Conservation (phyloP, 1,284 basidiomycete genomes). For the Boletellus deceptivus region DNA sequence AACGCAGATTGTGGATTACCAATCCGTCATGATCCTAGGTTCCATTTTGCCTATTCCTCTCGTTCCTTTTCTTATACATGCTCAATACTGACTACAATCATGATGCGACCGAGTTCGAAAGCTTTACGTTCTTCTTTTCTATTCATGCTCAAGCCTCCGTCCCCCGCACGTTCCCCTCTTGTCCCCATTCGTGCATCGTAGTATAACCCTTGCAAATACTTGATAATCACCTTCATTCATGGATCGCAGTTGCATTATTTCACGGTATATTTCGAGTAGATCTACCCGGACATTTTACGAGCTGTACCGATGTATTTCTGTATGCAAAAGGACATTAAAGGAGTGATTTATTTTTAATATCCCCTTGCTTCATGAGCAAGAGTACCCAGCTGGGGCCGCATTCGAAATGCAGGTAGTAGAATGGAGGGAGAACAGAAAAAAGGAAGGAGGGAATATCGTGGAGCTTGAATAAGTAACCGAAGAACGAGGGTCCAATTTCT, state of each 20-base stretch:
- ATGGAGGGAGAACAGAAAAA: background rate
- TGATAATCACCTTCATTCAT: conserved; percentile 31
- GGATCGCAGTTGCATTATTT: conserved; percentile 36
- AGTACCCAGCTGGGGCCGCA: background rate
- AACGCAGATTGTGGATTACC: conserved; percentile 66
- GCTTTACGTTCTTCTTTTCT: conserved; percentile 8
- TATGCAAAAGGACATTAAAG: conserved; percentile 34
- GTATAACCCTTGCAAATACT: conserved; percentile 25
- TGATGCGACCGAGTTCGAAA: conserved; percentile 14
- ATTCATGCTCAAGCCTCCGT: conserved; percentile 12
- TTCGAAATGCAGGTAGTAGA: background rate
- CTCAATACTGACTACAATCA: conserved; percentile 25
- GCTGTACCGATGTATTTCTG: conserved; percentile 35
- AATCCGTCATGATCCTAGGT: conserved; percentile 49
- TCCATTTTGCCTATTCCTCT: background rate
- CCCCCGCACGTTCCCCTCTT: background rate
- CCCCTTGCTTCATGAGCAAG: background rate
- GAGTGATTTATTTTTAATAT: conserved; percentile 36
- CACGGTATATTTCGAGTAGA: conserved; percentile 38
- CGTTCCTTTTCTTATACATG: conserved; percentile 7
- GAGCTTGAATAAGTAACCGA: conserved; percentile 4
- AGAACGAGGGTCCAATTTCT: conserved; percentile 14
- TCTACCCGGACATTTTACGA: conserved; percentile 35
- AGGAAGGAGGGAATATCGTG: background rate
- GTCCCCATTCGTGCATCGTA: conserved; percentile 22